Evolutionary conservation across 768 basidiomycete genomes (phyloP).

Genomic region (Termitomyces sp.): DNA sequence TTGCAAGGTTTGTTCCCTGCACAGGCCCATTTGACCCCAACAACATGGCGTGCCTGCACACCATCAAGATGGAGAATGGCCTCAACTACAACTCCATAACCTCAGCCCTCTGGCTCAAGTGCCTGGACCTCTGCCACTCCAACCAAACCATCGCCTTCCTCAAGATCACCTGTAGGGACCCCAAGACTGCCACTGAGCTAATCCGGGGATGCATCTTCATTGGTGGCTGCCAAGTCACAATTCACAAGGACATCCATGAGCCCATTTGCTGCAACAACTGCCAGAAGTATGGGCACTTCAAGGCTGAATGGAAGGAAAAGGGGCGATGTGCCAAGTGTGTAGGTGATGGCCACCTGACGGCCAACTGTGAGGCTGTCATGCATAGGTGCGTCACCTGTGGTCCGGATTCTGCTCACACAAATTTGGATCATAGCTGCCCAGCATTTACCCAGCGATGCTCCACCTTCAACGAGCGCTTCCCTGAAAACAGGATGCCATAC

Average conservation of each 20-base stretch:
- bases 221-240: neutral
- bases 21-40: neutral
- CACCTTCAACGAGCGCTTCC: too few species aligned
- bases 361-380: neutral
- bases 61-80: too few species aligned
- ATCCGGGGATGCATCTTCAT: neutral
- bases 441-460: too few species aligned
- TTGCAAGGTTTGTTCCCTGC: too few species aligned
- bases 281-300: too few species aligned
- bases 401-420: conserved; percentile 7
- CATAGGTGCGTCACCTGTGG: conserved; percentile 2
- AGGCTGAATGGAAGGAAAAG: conserved; percentile 7
- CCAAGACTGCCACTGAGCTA: neutral
- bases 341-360: neutral
- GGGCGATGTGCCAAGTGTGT: neutral
- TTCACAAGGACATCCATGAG: too few species aligned
- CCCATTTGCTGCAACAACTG: too few species aligned
- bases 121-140: neutral
- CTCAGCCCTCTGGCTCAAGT: neutral
- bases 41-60: neutral
- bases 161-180: neutral
- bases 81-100: neutral
- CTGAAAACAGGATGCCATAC: too few species aligned
- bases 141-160: conserved; percentile 1
- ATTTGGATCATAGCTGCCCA: neutral